A percentile compares a stretch with the other conserved stretches of the same genome.
Conservation (phyloP, 2,329 filamentous ascomycete species). For the Ciborinia camelliae region DNA sequence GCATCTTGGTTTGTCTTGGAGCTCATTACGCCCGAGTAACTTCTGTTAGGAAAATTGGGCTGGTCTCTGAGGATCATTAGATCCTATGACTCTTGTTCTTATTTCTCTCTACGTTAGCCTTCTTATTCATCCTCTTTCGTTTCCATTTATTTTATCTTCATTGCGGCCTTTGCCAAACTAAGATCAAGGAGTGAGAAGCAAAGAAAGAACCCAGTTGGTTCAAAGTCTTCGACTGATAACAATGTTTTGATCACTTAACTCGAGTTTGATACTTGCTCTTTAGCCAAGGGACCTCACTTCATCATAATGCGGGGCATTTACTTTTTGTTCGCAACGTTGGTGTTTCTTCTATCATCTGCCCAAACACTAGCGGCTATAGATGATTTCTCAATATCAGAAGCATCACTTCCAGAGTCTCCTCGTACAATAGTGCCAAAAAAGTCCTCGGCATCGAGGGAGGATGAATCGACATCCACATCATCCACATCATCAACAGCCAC, state of each 20-base stretch:
- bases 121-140: slow-evolving; percentile 41
- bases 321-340: slow-evolving; percentile 19
- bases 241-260: slow-evolving; percentile 17
- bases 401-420: not conserved
- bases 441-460: slow-evolving; percentile 12
- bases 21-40: slow-evolving; percentile 13
- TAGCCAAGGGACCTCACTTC: slow-evolving; percentile 17
- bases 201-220: slow-evolving; percentile 16
- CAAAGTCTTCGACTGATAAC: slow-evolving; percentile 10
- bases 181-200: slow-evolving; percentile 16
- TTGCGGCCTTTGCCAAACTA: slow-evolving; percentile 32
- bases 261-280: slow-evolving; percentile 12
- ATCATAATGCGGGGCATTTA: slow-evolving; percentile 22
- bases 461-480: slow-evolving; percentile 10
- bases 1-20: slow-evolving; percentile 3
- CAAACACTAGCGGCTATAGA: slow-evolving; percentile 17
- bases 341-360: slow-evolving; percentile 17
- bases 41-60: slow-evolving; percentile 9
- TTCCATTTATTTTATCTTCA: slow-evolving; percentile 35
- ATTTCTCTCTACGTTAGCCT: slow-evolving; percentile 39
- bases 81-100: slow-evolving; percentile 55
- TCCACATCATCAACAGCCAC: slow-evolving; percentile 19
- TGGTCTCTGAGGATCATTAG: slow-evolving; percentile 16
- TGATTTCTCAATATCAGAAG: slow-evolving; percentile 1
- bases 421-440: not conserved